A percentile compares a stretch with the other conserved stretches of the same genome.
Evolutionary conservation across 441 rosid genomes (phyloP).

Genomic region (Aquilaria agallochum): DNA sequence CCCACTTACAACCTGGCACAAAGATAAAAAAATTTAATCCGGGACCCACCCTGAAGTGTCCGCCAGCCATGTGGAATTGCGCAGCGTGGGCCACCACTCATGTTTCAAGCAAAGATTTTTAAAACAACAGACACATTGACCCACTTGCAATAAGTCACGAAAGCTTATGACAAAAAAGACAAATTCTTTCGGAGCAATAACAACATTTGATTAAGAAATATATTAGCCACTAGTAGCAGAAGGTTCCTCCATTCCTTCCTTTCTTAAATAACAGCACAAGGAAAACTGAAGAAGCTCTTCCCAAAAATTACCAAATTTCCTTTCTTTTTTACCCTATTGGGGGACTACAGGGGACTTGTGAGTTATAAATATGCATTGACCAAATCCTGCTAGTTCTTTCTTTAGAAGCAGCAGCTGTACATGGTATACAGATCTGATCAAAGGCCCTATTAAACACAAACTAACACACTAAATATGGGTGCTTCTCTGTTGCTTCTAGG

Average conservation of each 20-base stretch:
- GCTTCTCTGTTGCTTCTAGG: slow-evolving; percentile 23
- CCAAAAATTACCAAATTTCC: too few relatives aligned
- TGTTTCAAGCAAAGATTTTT: too few relatives aligned
- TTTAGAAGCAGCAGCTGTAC: slow-evolving; percentile 22
- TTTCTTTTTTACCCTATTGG: too few relatives aligned
- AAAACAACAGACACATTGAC: too few relatives aligned
- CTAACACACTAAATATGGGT: slow-evolving; percentile 21
- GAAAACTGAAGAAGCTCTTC: too few relatives aligned
- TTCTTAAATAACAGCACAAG: too few relatives aligned
- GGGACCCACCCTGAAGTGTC: slow-evolving; percentile 21
- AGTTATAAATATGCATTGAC: not conserved
- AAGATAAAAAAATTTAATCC: not conserved
- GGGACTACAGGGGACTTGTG: too few relatives aligned
- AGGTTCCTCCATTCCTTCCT: not conserved
- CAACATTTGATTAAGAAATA: slow-evolving; percentile 1
- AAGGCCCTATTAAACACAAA: slow-evolving; percentile 17
- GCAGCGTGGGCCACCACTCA: slow-evolving; percentile 12
- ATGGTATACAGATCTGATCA: slow-evolving; percentile 16
- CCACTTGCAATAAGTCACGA: too few relatives aligned
- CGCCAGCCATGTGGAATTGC: slow-evolving; percentile 36
- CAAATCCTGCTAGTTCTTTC: slow-evolving; percentile 2
- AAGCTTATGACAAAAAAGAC: too few relatives aligned
- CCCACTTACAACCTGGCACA: slow-evolving; percentile 39
- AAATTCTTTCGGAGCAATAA: slow-evolving; percentile 10
- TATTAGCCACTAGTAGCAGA: not conserved